Conservation (phyloP, 2,329 filamentous ascomycete genomes). For the Sporothrix phasma region DNA sequence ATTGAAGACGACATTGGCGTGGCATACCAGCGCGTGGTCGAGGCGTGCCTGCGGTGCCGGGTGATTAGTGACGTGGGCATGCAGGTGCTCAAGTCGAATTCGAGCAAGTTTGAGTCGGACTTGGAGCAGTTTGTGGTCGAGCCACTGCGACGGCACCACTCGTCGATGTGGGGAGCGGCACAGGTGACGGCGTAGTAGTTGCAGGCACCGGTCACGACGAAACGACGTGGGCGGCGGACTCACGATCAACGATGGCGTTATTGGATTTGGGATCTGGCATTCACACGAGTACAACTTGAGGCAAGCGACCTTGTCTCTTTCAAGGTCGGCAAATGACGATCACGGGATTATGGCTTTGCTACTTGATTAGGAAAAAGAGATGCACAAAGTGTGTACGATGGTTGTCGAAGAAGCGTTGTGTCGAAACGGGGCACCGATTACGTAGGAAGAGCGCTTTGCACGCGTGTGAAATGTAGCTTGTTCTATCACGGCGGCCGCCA, state of each 20-base stretch:
- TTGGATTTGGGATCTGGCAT: neutral
- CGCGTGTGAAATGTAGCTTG: too few relatives aligned
- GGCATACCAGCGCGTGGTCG: conserved; percentile 15
- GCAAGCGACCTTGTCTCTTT: neutral
- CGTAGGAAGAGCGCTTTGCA: neutral
- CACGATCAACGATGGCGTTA: neutral
- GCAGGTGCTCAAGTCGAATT: conserved; percentile 12
- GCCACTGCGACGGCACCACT: conserved; percentile 15
- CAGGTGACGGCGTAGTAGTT: conserved; percentile 12
- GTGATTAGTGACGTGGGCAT: conserved; percentile 15
- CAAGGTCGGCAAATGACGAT: neutral
- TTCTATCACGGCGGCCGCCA: too few relatives aligned
- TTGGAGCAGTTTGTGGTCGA: conserved; percentile 17
- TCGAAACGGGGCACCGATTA: too few relatives aligned
- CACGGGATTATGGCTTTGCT: neutral
- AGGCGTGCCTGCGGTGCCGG: conserved; percentile 16
- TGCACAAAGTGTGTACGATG: neutral
- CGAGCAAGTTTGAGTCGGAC: conserved; percentile 14
- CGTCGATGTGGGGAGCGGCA: conserved; percentile 13
- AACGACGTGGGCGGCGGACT: neutral
- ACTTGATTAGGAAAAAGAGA: neutral
- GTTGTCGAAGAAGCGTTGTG: neutral
- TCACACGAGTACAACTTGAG: neutral
- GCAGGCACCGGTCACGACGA: neutral
- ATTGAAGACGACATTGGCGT: conserved; percentile 18